phyloP scores from a whole-genome alignment of 441 rosid species.

The Eruca vesicaria region DNA sequence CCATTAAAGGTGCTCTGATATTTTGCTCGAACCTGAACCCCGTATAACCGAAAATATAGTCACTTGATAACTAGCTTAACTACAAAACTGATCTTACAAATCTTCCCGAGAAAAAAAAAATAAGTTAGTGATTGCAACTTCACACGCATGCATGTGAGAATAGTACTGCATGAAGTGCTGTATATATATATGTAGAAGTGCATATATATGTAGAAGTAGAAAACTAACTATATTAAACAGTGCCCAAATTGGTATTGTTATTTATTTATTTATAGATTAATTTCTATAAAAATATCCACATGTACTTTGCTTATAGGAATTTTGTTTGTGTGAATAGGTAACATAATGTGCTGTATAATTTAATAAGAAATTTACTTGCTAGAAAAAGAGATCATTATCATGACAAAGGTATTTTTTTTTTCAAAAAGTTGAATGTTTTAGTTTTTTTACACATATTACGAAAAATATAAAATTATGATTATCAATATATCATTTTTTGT shows the following conservation, averaged over 20 bases:
- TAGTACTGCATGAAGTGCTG: neutral
- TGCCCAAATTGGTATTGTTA: conserved; percentile 15
- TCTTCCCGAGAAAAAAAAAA: neutral
- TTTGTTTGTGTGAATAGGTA: neutral
- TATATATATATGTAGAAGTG: neutral
- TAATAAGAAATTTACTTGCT: neutral
- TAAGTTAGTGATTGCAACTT: conserved; percentile 1
- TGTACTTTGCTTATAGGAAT: neutral
- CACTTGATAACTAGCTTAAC: neutral
- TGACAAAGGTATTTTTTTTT: conserved; percentile 8
- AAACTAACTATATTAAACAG: conserved; percentile 1
- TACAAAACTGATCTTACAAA: neutral
- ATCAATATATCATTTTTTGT: too few relatives aligned
- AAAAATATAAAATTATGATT: too few relatives aligned
- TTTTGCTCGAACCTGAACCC: neutral
- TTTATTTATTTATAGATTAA: neutral
- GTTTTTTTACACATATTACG: too few relatives aligned
- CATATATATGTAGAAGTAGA: neutral
- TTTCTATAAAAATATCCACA: neutral
- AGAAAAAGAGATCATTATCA: neutral
- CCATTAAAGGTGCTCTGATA: too few relatives aligned
- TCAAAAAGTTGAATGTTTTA: too few relatives aligned
- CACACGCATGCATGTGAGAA: conserved; percentile 16
- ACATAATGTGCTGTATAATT: neutral
- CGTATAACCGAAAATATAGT: neutral